These are phyloP conservation scores for Chaetomiaceae sp. DNA, from an alignment of 2,329 filamentous ascomycete species.

Conservation along the genomic window DNA sequence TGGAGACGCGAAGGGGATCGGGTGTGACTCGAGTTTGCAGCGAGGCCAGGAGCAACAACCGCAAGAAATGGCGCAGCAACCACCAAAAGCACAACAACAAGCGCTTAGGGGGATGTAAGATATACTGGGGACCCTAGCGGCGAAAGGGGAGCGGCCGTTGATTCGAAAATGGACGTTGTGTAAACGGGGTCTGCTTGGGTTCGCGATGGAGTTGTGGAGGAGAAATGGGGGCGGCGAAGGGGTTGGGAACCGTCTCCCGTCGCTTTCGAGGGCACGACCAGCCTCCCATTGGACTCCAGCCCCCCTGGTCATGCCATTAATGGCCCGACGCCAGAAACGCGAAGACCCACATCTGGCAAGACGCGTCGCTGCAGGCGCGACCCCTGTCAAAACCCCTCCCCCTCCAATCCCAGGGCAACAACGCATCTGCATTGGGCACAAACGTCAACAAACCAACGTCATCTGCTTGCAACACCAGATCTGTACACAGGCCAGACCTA, in stretches of 20 bases:
- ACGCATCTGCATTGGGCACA: conserved; percentile 11
- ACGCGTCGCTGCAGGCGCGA: conserved; percentile 14
- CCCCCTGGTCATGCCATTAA: conserved; percentile 16
- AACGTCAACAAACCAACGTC: conserved; percentile 25
- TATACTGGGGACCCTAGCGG: conserved; percentile 10
- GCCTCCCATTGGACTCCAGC: conserved; percentile 19
- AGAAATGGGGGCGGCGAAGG: conserved; percentile 21
- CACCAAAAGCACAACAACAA: conserved; percentile 2
- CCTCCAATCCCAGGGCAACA: conserved; percentile 23
- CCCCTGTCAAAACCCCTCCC: conserved; percentile 11
- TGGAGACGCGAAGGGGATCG: not conserved
- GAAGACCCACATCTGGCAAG: conserved; percentile 19
- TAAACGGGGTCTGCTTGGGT: conserved; percentile 8
- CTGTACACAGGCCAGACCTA: too few relatives aligned
- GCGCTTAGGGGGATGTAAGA: conserved; percentile 17
- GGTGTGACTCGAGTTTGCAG: not conserved
- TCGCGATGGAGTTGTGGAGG: conserved; percentile 15
- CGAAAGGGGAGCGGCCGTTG: not conserved
- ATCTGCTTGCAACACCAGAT: conserved; percentile 7
- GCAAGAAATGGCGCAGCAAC: conserved; percentile 21
- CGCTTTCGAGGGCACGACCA: conserved; percentile 18
- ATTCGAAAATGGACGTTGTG: not conserved
- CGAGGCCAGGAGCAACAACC: not conserved
- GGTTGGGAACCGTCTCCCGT: conserved; percentile 23
- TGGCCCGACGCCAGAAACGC: conserved; percentile 20